These are phyloP conservation scores for Cystofilobasidium capitatum DNA, from an alignment of 768 basidiomycete genomes.

Conservation along the genomic window DNA sequence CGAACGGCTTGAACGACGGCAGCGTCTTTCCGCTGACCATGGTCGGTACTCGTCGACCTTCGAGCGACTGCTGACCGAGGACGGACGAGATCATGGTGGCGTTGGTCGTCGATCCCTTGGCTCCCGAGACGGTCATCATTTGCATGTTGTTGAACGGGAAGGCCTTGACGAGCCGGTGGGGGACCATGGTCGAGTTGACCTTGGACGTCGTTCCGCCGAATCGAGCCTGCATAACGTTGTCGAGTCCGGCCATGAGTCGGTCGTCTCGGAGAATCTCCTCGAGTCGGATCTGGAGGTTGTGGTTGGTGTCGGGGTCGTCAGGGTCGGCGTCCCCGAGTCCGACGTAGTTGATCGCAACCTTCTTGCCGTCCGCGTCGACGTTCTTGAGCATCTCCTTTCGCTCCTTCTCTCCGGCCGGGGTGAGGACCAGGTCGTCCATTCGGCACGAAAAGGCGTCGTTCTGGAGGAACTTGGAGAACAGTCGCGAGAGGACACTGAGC, in stretches of 20 bases:
- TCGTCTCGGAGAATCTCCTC: conserved; percentile 92
- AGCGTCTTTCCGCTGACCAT: conserved; percentile 99
- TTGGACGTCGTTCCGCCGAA: conserved; percentile 71
- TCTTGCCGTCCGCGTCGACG: conserved; percentile 64
- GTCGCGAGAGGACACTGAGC: conserved; percentile 79
- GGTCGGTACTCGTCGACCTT: conserved; percentile 95
- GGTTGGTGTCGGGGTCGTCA: conserved; percentile 37
- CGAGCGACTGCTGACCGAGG: conserved; percentile 92
- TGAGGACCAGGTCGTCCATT: conserved; percentile 93
- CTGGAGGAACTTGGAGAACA: conserved; percentile 95
- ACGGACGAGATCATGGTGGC: conserved; percentile 96
- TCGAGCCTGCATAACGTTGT: conserved; percentile 44
- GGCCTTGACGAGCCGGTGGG: conserved; percentile 72
- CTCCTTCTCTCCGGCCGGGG: conserved; percentile 62
- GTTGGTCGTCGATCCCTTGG: conserved; percentile 95
- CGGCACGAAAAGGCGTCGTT: conserved; percentile 95
- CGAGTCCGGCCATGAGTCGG: conserved; percentile 91
- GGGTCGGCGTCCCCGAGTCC: conserved; percentile 47
- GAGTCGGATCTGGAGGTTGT: conserved; percentile 49
- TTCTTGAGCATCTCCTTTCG: conserved; percentile 59
- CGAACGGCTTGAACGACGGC: conserved; percentile 91
- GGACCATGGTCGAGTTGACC: conserved; percentile 79
- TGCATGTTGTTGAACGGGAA: conserved; percentile 99
- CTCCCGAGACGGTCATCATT: conserved; percentile 93
- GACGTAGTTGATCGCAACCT: conserved; percentile 67